Evolutionary conservation across 192 early-diverging fungal species (phyloP).

Genomic region (Linnemannia schmuckeri): DNA sequence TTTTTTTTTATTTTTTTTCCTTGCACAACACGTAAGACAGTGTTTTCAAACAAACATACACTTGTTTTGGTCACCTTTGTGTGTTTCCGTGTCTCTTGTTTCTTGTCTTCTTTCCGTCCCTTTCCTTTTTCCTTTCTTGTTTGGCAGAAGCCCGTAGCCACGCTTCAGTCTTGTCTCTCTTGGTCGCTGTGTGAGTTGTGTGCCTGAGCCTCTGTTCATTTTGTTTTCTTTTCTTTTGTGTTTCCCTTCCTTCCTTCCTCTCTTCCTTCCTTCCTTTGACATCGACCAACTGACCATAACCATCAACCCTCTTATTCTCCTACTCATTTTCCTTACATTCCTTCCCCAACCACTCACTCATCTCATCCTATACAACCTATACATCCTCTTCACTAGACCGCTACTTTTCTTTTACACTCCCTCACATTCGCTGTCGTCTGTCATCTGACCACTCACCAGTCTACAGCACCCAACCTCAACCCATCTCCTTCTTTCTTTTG

Average conservation of each 20-base stretch:
- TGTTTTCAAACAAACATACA: not conserved
- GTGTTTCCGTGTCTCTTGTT: not conserved
- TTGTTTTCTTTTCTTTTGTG: constrained; percentile 16
- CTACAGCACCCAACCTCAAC: not conserved
- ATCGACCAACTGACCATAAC: not conserved
- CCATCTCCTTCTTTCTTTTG: not conserved
- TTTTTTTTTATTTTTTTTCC: too few relatives aligned
- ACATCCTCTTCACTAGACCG: not conserved
- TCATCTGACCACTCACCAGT: too few relatives aligned
- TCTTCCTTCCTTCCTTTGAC: not conserved
- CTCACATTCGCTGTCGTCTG: not conserved
- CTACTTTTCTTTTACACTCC: not conserved
- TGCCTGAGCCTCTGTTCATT: not conserved
- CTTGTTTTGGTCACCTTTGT: not conserved
- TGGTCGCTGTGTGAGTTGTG: not conserved
- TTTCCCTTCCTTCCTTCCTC: not conserved
- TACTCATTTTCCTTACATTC: constrained; percentile 15
- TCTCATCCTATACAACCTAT: not conserved
- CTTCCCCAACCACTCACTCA: not conserved
- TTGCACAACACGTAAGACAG: too few relatives aligned
- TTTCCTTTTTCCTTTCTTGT: not conserved
- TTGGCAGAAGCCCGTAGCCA: too few relatives aligned
- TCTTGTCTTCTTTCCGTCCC: constrained; percentile 3
- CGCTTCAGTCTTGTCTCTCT: not conserved
- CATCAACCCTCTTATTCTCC: not conserved